Base-by-base conservation (phyloP, 176 grass and related monocot genomes). In the Zea luxurians region DNA sequence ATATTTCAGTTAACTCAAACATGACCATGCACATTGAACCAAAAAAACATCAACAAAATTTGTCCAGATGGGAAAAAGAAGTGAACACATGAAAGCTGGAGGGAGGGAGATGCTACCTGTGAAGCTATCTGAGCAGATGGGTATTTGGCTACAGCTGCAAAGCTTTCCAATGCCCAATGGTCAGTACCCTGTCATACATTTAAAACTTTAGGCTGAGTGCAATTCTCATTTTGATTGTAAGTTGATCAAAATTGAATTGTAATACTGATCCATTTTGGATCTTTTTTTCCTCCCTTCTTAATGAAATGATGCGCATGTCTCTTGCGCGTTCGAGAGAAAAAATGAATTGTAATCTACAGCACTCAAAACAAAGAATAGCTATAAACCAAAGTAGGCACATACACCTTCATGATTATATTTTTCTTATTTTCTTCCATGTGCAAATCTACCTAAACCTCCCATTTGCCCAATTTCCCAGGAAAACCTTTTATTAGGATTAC, bases 101-200 rank as follows among this genome's bases (percentile, higher is more conserved):
- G 67, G 20, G 43, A 68, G 74, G 11, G 65, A 82, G 35, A 46
- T 48, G 46, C 64, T 79, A 99, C 96, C 92, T 99, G 92, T 87
- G 90, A 89, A 85, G 89, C 87, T 74, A 99, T 88, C 83, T 90
- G 81, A 72, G 83, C 90, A 83, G 92, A 94, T 80, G 96, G 96
- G 61, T 99, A 89, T 81, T 99, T 99, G 13, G 92, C 86, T 34
- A 89, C 96, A 62, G 90, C 74, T 64, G 92, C 96, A 89, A 87
- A 99, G 67, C 68, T 95, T 75, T 99, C 96, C 78, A 99, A 72
- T 40, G 92, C 92, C 90, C 92, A 99, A 27, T 81, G 71, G 44
- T 89, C 83, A 5, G 96, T 92, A 78, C 96, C 96, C 83, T 89
- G 88, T 82, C 90, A 80, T 62, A 63, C 78, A 71, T 70, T 62